Conservation (phyloP, 257 asterid species). For the Nemophila menziesii region DNA sequence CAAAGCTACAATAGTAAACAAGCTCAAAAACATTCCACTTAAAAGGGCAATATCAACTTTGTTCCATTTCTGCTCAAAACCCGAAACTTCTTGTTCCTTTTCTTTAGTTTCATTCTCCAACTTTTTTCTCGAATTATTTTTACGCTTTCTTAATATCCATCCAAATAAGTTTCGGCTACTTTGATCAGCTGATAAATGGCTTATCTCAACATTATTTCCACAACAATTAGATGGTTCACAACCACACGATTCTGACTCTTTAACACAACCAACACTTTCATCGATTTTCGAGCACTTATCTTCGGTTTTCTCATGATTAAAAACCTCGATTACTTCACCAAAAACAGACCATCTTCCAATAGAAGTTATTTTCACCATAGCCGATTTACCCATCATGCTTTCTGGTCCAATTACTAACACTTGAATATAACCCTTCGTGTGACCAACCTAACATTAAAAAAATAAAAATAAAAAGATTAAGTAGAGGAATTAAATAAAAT, state of each 20-base stretch:
- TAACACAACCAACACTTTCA: conserved; percentile 43
- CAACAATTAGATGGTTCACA: conserved; percentile 33
- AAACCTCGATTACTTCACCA: conserved; percentile 74
- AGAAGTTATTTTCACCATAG: conserved; percentile 65
- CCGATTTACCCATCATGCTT: conserved; percentile 79
- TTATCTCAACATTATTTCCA: conserved; percentile 21
- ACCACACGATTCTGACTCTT: conserved; percentile 44
- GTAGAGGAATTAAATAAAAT: neutral
- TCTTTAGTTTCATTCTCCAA: conserved; percentile 21
- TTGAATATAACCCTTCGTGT: conserved; percentile 92
- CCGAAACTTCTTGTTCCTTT: conserved; percentile 16
- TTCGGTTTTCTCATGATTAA: conserved; percentile 15
- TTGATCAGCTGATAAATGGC: conserved; percentile 13
- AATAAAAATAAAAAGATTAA: neutral
- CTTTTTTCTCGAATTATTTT: conserved; percentile 17
- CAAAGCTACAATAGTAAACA: conserved; percentile 38
- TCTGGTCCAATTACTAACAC: conserved; percentile 74
- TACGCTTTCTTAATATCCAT: conserved; percentile 54
- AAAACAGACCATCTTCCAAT: conserved; percentile 94
- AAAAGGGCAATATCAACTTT: conserved; percentile 48
- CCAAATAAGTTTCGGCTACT: conserved; percentile 31
- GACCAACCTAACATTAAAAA: conserved; percentile 68
- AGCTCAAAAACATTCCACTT: conserved; percentile 43
- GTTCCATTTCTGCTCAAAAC: conserved; percentile 25
- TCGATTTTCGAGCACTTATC: conserved; percentile 29